A percentile compares a stretch with the other conserved stretches of the same genome.
Conservation (phyloP, 495 filamentous ascomycete species). For the Trichoderma orchidacearum region DNA sequence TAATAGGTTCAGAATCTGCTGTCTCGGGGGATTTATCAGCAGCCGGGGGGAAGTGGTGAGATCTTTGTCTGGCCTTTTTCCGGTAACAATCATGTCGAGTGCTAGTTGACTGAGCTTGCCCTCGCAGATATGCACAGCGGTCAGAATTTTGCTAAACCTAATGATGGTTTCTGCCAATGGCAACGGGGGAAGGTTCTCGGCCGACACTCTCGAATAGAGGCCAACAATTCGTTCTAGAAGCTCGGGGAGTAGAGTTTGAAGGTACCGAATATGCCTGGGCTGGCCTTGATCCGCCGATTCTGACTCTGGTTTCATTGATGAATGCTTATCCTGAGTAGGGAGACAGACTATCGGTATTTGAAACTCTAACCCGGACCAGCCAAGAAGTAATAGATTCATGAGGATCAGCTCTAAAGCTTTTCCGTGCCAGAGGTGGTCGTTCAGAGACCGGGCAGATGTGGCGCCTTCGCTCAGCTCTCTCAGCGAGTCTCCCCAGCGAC, state of each 20-base stretch:
- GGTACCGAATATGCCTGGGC: conserved; percentile 26
- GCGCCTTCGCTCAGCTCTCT: conserved; percentile 75
- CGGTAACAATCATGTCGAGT: conserved; percentile 49
- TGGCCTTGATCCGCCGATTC: conserved; percentile 26
- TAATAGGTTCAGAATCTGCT: conserved; percentile 54
- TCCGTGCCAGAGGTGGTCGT: conserved; percentile 92
- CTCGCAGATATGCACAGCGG: conserved; percentile 52
- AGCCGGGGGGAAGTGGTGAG: conserved; percentile 29
- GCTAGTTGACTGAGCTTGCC: conserved; percentile 55
- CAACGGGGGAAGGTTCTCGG: conserved; percentile 68
- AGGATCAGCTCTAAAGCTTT: conserved; percentile 84
- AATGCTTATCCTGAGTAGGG: conserved; percentile 30
- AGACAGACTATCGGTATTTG: conserved; percentile 48
- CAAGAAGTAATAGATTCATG: conserved; percentile 69
- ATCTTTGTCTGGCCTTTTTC: conserved; percentile 15
- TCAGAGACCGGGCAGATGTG: conserved; percentile 59
- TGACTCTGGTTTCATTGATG: conserved; percentile 30
- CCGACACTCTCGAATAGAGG: conserved; percentile 67
- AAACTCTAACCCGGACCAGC: conserved; percentile 78
- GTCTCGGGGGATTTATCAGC: conserved; percentile 38
- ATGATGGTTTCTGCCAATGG: conserved; percentile 74
- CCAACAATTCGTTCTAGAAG: conserved; percentile 71
- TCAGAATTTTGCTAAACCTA: conserved; percentile 60
- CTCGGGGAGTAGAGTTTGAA: conserved; percentile 29
- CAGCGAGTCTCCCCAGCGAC: conserved; percentile 79